Conservation (phyloP, 179 eudicot genomes). For the Patellifolia procumbens region DNA sequence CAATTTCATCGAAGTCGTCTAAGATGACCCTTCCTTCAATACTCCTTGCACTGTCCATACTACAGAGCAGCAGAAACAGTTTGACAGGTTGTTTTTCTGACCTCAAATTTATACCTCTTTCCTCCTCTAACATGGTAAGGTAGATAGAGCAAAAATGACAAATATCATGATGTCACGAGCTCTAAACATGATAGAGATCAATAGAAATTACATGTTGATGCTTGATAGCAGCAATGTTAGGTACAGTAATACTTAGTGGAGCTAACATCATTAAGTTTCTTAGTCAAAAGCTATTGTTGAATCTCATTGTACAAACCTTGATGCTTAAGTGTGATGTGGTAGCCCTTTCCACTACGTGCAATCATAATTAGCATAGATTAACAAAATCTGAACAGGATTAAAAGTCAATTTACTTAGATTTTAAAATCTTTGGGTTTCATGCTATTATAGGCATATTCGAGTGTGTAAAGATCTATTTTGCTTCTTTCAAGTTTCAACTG, state of each 20-base stretch:
- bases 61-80: conserved; percentile 5
- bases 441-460: not conserved
- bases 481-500: not conserved
- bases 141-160: not conserved
- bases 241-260: conserved; percentile 15
- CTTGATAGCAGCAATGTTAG: conserved; percentile 8
- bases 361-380: conserved; percentile 24
- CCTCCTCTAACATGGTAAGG: not conserved
- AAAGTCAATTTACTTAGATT: conserved; percentile 4
- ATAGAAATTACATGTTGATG: not conserved
- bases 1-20: not conserved
- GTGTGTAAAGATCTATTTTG: not conserved
- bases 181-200: conserved; percentile 6
- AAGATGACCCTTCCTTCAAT: not conserved
- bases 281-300: conserved; percentile 34
- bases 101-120: conserved; percentile 10
- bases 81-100: conserved; percentile 12
- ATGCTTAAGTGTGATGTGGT: too few relatives aligned
- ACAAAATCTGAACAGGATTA: conserved; percentile 12
- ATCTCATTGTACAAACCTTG: conserved; percentile 30
- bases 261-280: conserved; percentile 23
- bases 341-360: conserved; percentile 3
- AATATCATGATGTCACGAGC: conserved; percentile 16
- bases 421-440: not conserved
- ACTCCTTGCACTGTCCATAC: not conserved